A percentile compares a stretch with the other conserved stretches of the same genome.
Conservation (phyloP, 768 basidiomycete species). For the Lentinula aciculospora region DNA sequence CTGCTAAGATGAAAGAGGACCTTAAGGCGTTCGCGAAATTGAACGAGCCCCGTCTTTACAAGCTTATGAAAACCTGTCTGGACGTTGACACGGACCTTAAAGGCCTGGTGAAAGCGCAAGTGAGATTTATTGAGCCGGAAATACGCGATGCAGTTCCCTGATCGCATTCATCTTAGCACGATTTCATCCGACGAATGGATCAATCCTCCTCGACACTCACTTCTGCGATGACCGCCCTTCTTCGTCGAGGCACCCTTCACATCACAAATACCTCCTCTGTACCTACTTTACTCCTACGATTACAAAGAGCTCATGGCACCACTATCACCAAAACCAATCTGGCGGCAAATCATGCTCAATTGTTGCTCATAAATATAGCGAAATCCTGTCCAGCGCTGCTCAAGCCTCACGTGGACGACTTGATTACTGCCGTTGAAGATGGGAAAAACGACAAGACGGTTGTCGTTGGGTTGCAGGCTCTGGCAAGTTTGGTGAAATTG, state of each 20-base stretch:
- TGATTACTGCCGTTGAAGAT: constrained; percentile 68
- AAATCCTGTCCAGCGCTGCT: constrained; percentile 74
- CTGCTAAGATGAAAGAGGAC: constrained; percentile 72
- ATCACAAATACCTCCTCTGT: constrained; percentile 84
- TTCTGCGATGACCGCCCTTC: constrained; percentile 62
- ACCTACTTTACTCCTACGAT: constrained; percentile 68
- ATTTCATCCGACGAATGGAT: constrained; percentile 74
- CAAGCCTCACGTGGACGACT: constrained; percentile 68
- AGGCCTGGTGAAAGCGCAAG: constrained; percentile 70
- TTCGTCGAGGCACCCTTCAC: constrained; percentile 66
- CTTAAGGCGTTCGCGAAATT: constrained; percentile 76
- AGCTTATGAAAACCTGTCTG: constrained; percentile 73
- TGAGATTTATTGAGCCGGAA: constrained; percentile 24
- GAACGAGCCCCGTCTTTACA: constrained; percentile 85
- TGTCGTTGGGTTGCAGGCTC: constrained; percentile 69
- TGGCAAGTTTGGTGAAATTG: constrained; percentile 60
- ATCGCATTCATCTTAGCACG: constrained; percentile 40
- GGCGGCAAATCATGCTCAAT: constrained; percentile 42
- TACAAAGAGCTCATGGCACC: constrained; percentile 42
- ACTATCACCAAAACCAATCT: constrained; percentile 21
- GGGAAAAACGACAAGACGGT: constrained; percentile 45
- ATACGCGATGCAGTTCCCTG: not conserved
- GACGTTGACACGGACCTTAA: constrained; percentile 84
- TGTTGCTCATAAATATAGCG: constrained; percentile 54
- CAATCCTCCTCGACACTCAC: constrained; percentile 56